Percentiles rank a stretch among this genome's conserved stretches.
phyloP scores from a whole-genome alignment of 2,329 filamentous ascomycete genomes.

The Aureobasidium sp. region DNA sequence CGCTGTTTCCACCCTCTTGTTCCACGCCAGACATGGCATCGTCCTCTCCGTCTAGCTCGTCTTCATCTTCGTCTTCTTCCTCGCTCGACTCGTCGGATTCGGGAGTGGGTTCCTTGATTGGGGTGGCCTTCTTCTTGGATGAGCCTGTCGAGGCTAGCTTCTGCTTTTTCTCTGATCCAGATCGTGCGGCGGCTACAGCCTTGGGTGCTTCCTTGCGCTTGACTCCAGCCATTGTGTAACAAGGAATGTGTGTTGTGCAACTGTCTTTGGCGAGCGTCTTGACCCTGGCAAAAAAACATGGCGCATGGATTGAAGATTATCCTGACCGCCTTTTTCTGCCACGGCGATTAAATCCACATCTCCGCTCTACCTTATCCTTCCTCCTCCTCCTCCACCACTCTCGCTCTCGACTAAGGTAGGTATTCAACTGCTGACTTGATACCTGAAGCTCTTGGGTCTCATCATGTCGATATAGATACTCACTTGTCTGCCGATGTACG shows the following conservation, averaged over 20 bases:
- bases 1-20: constrained; percentile 9
- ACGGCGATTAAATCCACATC: too few relatives aligned
- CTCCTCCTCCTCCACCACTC: too few relatives aligned
- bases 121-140: constrained; percentile 9
- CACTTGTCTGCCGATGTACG: too few relatives aligned
- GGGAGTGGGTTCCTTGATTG: constrained; percentile 1
- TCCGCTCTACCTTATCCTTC: too few relatives aligned
- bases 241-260: neutral
- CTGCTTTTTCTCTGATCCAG: constrained; percentile 29
- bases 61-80: constrained; percentile 14
- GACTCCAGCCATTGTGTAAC: constrained; percentile 29
- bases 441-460: too few relatives aligned
- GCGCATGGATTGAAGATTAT: too few relatives aligned
- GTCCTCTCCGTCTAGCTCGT: constrained; percentile 2
- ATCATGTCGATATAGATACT: too few relatives aligned
- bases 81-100: constrained; percentile 14
- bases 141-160: constrained; percentile 30
- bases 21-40: constrained; percentile 11
- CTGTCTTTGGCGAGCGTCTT: neutral
- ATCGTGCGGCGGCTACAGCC: constrained; percentile 25
- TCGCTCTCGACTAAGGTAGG: too few relatives aligned
- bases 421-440: too few relatives aligned
- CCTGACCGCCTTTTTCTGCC: too few relatives aligned
- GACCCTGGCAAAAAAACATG: neutral
- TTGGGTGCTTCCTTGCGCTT: constrained; percentile 36